Conservation (phyloP, 345 rosid genomes). For the Ceriops decandra region DNA sequence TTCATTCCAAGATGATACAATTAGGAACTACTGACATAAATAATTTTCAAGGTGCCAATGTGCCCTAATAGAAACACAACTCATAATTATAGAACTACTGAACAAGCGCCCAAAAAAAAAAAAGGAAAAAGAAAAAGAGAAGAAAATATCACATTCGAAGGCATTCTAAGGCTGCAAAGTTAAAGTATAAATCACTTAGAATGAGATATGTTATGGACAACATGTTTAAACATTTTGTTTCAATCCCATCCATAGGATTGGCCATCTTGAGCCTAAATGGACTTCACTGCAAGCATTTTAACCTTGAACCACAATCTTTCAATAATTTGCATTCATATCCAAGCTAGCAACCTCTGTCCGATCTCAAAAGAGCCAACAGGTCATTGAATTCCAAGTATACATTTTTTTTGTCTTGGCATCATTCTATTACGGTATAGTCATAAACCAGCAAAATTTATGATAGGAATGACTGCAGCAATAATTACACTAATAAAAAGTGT, state of each 20-base stretch:
- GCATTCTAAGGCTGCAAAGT: no score
- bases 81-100: no score
- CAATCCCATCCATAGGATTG: not conserved
- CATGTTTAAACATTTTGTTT: not conserved
- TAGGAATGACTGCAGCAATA: not conserved
- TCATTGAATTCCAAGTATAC: no score
- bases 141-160: no score
- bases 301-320: not conserved
- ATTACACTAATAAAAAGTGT: slow-evolving; percentile 9
- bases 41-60: no score
- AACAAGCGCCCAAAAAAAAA: no score
- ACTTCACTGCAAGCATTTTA: not conserved
- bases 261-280: slow-evolving; percentile 2
- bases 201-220: slow-evolving; percentile 12
- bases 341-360: not conserved
- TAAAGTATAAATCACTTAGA: not conserved
- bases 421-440: no score
- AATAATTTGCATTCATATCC: not conserved
- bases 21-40: no score
- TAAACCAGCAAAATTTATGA: not conserved
- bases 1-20: no score
- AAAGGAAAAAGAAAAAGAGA: no score
- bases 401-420: no score
- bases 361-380: not conserved
- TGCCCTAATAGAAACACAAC: no score